phyloP scores from a whole-genome alignment of 2,329 filamentous ascomycete genomes.

The Remersonia thermophila region DNA sequence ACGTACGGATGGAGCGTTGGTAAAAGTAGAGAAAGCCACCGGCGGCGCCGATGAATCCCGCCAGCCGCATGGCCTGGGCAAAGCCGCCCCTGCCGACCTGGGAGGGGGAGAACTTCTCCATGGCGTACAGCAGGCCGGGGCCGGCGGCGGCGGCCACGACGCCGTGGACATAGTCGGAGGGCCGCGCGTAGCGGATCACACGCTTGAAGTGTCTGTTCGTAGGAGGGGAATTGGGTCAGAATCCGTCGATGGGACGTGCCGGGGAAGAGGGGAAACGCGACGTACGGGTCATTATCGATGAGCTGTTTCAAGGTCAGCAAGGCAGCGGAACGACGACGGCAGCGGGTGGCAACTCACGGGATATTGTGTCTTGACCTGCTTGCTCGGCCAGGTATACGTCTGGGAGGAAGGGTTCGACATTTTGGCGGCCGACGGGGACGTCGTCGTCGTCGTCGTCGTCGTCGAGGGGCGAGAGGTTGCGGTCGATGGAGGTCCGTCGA shows the following conservation, averaged over 20 bases:
- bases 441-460: constrained; percentile 5
- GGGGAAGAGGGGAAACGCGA: constrained; percentile 11
- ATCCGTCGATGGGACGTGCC: background rate
- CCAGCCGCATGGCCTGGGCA: constrained; percentile 68
- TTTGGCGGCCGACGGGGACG: constrained; percentile 17
- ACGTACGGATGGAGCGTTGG: constrained; percentile 70
- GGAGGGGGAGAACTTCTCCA: constrained; percentile 78
- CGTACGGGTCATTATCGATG: constrained; percentile 98
- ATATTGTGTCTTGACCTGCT: constrained; percentile 70
- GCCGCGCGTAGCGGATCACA: constrained; percentile 75
- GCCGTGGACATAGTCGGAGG: constrained; percentile 69
- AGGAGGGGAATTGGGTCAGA: constrained; percentile 20
- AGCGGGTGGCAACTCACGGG: constrained; percentile 50
- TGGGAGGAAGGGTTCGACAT: constrained; percentile 28
- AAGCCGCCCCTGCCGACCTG: constrained; percentile 75
- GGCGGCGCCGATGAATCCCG: constrained; percentile 56
- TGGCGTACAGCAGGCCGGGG: constrained; percentile 60
- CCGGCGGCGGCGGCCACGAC: constrained; percentile 55
- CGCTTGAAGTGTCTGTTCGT: constrained; percentile 82
- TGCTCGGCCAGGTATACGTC: constrained; percentile 53
- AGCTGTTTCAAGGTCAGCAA: constrained; percentile 46
- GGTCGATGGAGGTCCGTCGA: constrained; percentile 8
- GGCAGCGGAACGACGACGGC: constrained; percentile 2
- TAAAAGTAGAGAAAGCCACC: constrained; percentile 82
- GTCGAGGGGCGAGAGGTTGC: constrained; percentile 14